Base-by-base conservation (phyloP, 768 basidiomycete species). In the Tulasnella sp. region DNA sequence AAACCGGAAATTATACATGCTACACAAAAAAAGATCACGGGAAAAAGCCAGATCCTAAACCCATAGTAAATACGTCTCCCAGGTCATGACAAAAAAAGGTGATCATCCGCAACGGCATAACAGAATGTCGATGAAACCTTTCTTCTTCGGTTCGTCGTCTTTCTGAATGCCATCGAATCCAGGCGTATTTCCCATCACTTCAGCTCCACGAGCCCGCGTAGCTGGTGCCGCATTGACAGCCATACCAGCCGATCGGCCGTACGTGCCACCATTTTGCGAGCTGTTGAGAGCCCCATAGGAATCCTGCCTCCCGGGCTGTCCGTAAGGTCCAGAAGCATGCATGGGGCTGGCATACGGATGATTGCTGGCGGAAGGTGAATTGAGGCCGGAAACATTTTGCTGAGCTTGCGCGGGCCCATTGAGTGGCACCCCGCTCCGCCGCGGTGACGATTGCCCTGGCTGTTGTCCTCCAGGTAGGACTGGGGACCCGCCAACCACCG, bases 261-360 rank as follows among this genome's bases (percentile, higher is more conserved):
- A 66, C 16, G 62, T 26, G 11, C 59, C 71, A 37, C 34, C 44
- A 17, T 37, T 39, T 65, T 59, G 59, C 8, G 52, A 59, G 22
- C 26, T 59, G 29, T 72, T 72, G 59, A 72, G 39, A n/a, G 71
- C 71, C 17, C 71, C 71, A 35, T 72, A 72, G 32, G 71, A 72
- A 62, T 72, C 62, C 62, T 65, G 71, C 35, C 71, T 37, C 19
- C 22, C 71, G 3, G 39, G 34, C 26, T 72, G 59, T 9, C 40
- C 71, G 36, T 72, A 72, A 32, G 71, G 71, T 12, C 42, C 41
- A 39, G 69, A 36, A 17, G 44, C 69, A 19, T 70, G 69, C n/a
- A 70, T 39, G 16, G 69, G 69, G 44, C 59, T 63, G 1, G 71
- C 71, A 35, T 72, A 72, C 39, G 71, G 71, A 35, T 72, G 71